A percentile compares a stretch with the other conserved stretches of the same genome.
These are phyloP conservation scores for Mycena filopes DNA, from an alignment of 768 basidiomycete genomes.

Conservation along the genomic window DNA sequence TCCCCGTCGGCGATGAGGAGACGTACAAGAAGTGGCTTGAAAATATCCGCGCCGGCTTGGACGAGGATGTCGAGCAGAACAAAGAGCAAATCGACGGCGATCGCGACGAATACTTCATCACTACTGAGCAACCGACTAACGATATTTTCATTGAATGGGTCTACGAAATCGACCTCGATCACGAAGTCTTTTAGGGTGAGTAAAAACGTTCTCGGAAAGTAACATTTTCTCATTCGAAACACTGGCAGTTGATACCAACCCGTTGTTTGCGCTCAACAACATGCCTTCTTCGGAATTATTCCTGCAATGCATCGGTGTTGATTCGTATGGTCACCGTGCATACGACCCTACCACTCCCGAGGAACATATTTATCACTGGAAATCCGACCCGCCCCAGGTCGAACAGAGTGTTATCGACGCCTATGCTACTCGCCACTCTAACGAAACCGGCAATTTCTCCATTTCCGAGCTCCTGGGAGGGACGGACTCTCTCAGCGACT, in stretches of 20 bases:
- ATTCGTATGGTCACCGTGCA: constrained; percentile 32
- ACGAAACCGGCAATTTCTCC: neutral
- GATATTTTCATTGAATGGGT: constrained; percentile 41
- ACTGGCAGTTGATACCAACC: constrained; percentile 37
- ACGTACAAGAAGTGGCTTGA: constrained; percentile 32
- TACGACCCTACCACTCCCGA: constrained; percentile 18
- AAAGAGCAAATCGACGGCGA: neutral
- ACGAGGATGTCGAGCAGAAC: constrained; percentile 21
- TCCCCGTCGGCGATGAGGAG: constrained; percentile 28
- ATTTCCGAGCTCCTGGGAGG: constrained; percentile 11
- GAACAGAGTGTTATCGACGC: constrained; percentile 20
- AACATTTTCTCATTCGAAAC: neutral
- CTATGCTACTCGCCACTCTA: constrained; percentile 7
- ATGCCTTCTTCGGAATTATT: constrained; percentile 27
- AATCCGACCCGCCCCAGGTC: constrained; percentile 28
- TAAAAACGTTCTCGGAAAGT: neutral
- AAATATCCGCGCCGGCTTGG: constrained; percentile 15
- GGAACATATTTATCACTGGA: constrained; percentile 35
- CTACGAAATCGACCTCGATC: constrained; percentile 44
- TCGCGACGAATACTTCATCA: neutral
- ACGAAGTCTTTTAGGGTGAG: constrained; percentile 38
- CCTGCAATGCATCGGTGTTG: constrained; percentile 26
- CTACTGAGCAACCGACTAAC: constrained; percentile 19
- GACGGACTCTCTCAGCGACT: neutral
- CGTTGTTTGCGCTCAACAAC: constrained; percentile 21